Evolutionary conservation across 129 eudicot species (phyloP).

Genomic region (Lonicera japonica): DNA sequence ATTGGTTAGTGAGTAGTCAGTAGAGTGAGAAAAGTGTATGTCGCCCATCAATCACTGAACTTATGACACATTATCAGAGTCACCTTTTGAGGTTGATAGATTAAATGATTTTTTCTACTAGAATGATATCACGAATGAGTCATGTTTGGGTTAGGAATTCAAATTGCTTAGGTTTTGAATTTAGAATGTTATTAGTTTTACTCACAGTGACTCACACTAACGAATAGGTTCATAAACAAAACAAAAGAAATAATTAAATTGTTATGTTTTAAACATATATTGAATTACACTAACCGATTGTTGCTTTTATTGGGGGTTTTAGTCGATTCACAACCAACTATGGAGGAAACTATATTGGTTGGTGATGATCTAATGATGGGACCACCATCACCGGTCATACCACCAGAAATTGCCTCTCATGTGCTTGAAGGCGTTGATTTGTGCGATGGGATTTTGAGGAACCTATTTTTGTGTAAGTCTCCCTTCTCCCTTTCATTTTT

Average conservation of each 20-base stretch:
- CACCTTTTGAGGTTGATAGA: too few relatives aligned
- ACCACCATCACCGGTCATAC: slow-evolving; percentile 90
- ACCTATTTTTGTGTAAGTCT: slow-evolving; percentile 72
- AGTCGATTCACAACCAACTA: slow-evolving; percentile 85
- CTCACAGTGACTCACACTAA: neutral
- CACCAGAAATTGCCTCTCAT: slow-evolving; percentile 94
- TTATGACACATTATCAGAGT: too few relatives aligned
- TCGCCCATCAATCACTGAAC: too few relatives aligned
- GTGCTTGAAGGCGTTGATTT: slow-evolving; percentile 90
- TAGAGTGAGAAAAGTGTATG: too few relatives aligned
- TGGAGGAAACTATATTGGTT: slow-evolving; percentile 95
- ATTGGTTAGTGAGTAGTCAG: too few relatives aligned
- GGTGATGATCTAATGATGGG: slow-evolving; percentile 97
- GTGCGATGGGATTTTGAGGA: slow-evolving; percentile 83
- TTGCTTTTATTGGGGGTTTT: slow-evolving; percentile 8
- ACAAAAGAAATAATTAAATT: neutral
- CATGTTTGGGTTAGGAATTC: too few relatives aligned
- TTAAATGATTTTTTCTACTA: too few relatives aligned
- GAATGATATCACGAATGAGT: too few relatives aligned
- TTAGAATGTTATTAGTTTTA: neutral
- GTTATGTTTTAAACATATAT: neutral
- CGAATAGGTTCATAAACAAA: neutral
- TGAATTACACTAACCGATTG: neutral
- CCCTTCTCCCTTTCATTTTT: neutral
- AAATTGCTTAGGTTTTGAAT: too few relatives aligned